Evolutionary conservation across 768 basidiomycete species (phyloP), one percentile per base, ranked within the genome.

Genomic region (Lentinula raphanica): DNA sequence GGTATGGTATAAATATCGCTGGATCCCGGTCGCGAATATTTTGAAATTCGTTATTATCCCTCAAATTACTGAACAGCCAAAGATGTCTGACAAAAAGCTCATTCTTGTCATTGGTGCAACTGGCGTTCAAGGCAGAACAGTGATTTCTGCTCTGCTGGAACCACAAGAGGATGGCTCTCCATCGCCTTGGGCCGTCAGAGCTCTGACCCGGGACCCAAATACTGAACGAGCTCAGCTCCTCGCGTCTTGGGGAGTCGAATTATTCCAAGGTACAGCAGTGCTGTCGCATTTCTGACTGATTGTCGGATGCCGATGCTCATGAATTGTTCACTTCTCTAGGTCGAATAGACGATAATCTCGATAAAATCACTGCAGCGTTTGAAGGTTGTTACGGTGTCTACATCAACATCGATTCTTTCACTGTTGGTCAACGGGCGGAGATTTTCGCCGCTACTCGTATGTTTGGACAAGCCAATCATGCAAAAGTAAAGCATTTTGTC

Each of bases 81-180:
- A 23, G 2, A 44, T 44, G 42, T 28, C 51, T 39, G 23, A 3
- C 0, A 45, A 56, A 28, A 78, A 77, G 63, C 63, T 75, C 54
- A 76, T 79, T 58, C 70, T 78, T 42, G 76, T 79, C 45, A 73
- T 79, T 31, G 78, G 78, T 45, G 78, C 74, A 11, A 79, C 78
- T 36, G 78, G 78, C 57, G 76, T 76, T 1, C 78, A 79, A 58
- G 78, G 78, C 15, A 64, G 71, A 59, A 67, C 68, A 29, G 75
- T 78, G 46, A 71, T 76, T 38, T 67, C 74, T 54, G 69, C 68
- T 28, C 67, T 78, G 25, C 69, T 79, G 23, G 68, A 67, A 31
- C 68, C 71, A 19, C 32, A 27, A 25, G 63, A 64, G 13, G 70
- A 76, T 49, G 76, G 76, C 1, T 65, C 69, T n/a, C 72, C 77